phyloP scores from a whole-genome alignment of 179 eudicot genomes.

The Gypsophila paniculata region DNA sequence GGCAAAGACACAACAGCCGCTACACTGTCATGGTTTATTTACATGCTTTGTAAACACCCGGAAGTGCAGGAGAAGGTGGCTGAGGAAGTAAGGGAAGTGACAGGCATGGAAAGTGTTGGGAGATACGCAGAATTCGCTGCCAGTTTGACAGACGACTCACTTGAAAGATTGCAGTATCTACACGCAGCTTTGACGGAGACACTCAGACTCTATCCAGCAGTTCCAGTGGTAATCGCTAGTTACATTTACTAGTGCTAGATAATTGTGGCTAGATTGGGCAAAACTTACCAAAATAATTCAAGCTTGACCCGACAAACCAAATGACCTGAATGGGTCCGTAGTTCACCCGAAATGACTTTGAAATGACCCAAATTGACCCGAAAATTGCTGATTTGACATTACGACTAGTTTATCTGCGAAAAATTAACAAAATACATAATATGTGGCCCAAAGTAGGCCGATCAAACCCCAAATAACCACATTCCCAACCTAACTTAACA shows the following conservation, averaged over 20 bases:
- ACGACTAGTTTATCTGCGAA: too few relatives aligned
- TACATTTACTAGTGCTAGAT: neutral
- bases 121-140: slow-evolving; percentile 33
- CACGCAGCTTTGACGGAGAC: slow-evolving; percentile 74
- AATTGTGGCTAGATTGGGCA: neutral
- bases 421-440: too few relatives aligned
- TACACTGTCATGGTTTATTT: slow-evolving; percentile 70
- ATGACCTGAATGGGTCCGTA: too few relatives aligned
- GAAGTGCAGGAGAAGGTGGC: slow-evolving; percentile 50
- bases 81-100: slow-evolving; percentile 42
- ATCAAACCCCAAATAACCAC: too few relatives aligned
- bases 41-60: slow-evolving; percentile 64
- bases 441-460: too few relatives aligned
- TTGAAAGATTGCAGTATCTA: slow-evolving; percentile 65
- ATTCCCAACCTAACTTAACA: too few relatives aligned
- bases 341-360: too few relatives aligned
- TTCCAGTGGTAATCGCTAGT: slow-evolving; percentile 51
- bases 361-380: neutral
- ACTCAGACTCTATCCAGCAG: slow-evolving; percentile 66
- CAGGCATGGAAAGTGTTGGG: slow-evolving; percentile 9
- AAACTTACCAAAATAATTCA: neutral
- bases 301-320: neutral
- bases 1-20: slow-evolving; percentile 72
- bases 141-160: slow-evolving; percentile 39
- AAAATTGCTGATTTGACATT: too few relatives aligned